These are phyloP conservation scores for Naegleria fowleri DNA, from an alignment of 208 protist species.

Conservation along the genomic window DNA sequence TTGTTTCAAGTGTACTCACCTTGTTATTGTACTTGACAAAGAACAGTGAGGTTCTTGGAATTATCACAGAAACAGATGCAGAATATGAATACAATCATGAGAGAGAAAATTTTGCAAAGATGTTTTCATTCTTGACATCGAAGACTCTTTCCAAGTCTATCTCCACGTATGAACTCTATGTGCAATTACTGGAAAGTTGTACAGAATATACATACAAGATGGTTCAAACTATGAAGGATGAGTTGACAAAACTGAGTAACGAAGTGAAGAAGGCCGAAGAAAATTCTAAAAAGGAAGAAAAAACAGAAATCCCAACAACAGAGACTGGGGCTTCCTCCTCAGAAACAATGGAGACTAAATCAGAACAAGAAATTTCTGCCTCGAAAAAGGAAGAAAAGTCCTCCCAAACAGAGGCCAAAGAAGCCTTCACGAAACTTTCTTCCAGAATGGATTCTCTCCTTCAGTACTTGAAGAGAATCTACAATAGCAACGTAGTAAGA, in stretches of 20 bases:
- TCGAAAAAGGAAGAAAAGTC: not conserved
- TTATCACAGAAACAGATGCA: not conserved
- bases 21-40: not conserved
- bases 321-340: not conserved
- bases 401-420: not conserved
- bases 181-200: not conserved
- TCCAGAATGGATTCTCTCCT: not conserved
- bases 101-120: not conserved
- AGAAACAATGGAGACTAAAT: not conserved
- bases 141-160: not conserved
- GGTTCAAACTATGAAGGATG: not conserved
- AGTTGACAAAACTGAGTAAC: not conserved
- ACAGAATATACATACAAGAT: not conserved
- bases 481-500: not conserved
- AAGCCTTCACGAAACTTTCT: not conserved
- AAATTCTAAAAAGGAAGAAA: not conserved
- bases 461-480: not conserved
- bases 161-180: not conserved
- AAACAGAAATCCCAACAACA: not conserved
- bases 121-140: not conserved
- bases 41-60: not conserved
- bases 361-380: not conserved
- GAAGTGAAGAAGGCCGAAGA: not conserved
- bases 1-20: not conserved
- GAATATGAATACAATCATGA: not conserved